These are phyloP conservation scores for Xylaria palmicola DNA, from an alignment of 495 filamentous ascomycete genomes.

Conservation along the genomic window DNA sequence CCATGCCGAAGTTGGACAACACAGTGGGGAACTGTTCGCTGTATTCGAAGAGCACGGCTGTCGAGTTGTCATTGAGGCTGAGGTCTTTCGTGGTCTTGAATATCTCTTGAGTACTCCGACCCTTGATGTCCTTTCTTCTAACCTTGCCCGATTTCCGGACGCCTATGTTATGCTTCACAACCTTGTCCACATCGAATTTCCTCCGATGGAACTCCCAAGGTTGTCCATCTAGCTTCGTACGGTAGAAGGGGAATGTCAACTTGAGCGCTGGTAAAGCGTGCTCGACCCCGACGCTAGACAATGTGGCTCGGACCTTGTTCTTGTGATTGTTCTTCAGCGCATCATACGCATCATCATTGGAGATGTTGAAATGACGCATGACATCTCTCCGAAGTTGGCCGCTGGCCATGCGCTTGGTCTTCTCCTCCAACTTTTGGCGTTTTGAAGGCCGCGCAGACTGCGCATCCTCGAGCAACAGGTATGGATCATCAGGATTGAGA, in stretches of 20 bases:
- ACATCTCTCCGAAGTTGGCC: slow-evolving; percentile 58
- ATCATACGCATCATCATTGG: slow-evolving; percentile 93
- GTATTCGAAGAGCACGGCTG: slow-evolving; percentile 85
- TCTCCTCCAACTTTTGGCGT: slow-evolving; percentile 42
- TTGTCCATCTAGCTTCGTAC: slow-evolving; percentile 75
- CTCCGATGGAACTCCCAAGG: slow-evolving; percentile 92
- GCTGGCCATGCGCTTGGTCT: slow-evolving; percentile 54
- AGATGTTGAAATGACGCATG: slow-evolving; percentile 86
- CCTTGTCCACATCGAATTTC: slow-evolving; percentile 55
- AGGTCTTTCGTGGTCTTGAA: slow-evolving; percentile 76
- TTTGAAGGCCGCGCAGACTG: slow-evolving; percentile 54
- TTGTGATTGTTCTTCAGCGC: slow-evolving; percentile 94
- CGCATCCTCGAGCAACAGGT: slow-evolving; percentile 70
- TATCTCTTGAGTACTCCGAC: slow-evolving; percentile 69
- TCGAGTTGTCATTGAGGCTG: slow-evolving; percentile 82
- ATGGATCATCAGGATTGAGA: slow-evolving; percentile 88
- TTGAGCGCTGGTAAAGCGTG: slow-evolving; percentile 88
- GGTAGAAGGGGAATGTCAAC: slow-evolving; percentile 92
- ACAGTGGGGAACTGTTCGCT: slow-evolving; percentile 90
- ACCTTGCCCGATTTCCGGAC: slow-evolving; percentile 62
- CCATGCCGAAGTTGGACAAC: slow-evolving; percentile 96
- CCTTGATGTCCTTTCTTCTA: slow-evolving; percentile 79
- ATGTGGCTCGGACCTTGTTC: slow-evolving; percentile 87
- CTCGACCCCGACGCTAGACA: slow-evolving; percentile 82
- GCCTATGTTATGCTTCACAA: slow-evolving; percentile 49